Percentiles rank a stretch among this genome's conserved stretches.
Evolutionary conservation across 2,329 filamentous ascomycete genomes (phyloP).

Genomic region (Xylariaceae sp.): DNA sequence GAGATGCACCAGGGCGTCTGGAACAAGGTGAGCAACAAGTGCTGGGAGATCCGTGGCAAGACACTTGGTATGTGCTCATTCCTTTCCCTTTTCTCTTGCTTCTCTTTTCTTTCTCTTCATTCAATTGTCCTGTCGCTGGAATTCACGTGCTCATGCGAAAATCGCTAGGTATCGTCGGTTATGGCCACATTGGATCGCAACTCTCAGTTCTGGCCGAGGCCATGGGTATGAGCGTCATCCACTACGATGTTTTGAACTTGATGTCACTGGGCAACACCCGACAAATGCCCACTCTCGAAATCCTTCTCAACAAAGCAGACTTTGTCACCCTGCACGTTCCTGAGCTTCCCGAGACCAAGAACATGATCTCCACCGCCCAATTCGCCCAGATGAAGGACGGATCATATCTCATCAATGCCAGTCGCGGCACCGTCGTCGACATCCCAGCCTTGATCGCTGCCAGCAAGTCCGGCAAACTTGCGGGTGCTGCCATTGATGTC

Average conservation of each 20-base stretch:
- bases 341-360: conserved; percentile 84
- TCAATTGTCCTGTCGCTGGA: not conserved
- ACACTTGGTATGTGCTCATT: conserved; percentile 61
- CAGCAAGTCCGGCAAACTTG: conserved; percentile 79
- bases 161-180: conserved; percentile 76
- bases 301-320: conserved; percentile 72
- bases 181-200: conserved; percentile 95
- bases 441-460: conserved; percentile 87
- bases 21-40: conserved; percentile 96
- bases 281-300: conserved; percentile 73
- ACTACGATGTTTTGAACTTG: conserved; percentile 89
- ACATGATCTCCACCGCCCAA: conserved; percentile 78
- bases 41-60: conserved; percentile 98
- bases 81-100: not conserved
- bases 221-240: conserved; percentile 97
- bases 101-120: not conserved
- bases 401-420: conserved; percentile 93
- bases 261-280: conserved; percentile 88
- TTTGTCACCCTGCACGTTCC: conserved; percentile 95
- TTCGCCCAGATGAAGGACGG: conserved; percentile 87
- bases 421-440: conserved; percentile 87
- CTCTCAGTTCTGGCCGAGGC: conserved; percentile 91
- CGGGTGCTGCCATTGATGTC: conserved; percentile 92
- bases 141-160: conserved; percentile 4
- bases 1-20: conserved; percentile 93